Evolutionary conservation across 352 stramenopile genomes (phyloP).

Genomic region (Pythium biforme): DNA sequence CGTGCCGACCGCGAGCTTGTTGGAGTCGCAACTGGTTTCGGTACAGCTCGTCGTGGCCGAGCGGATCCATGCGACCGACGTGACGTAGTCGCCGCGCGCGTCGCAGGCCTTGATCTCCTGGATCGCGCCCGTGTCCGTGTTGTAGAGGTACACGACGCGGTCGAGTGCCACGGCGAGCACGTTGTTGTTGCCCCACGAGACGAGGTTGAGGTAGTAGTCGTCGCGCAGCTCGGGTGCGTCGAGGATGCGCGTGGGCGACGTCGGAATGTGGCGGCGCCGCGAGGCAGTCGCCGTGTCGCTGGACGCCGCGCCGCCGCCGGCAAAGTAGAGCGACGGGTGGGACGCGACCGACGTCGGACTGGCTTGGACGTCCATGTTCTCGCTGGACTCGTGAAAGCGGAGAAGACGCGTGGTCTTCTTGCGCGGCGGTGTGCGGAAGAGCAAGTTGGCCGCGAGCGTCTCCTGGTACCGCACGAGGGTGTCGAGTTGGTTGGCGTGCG

Average conservation of each 20-base stretch:
- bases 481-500: conserved; percentile 28
- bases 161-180: conserved; percentile 93
- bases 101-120: conserved; percentile 74
- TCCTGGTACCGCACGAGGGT: conserved; percentile 35
- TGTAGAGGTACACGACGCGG: conserved; percentile 95
- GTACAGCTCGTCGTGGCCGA: conserved; percentile 37
- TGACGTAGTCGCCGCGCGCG: conserved; percentile 89
- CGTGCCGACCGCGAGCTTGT: conserved; percentile 93
- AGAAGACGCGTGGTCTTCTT: conserved; percentile 24
- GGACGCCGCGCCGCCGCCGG: not conserved
- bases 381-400: conserved; percentile 24
- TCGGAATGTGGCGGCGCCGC: conserved; percentile 32
- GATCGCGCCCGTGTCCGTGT: conserved; percentile 89
- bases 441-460: conserved; percentile 35
- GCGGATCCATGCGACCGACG: conserved; percentile 91
- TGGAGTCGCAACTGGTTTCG: conserved; percentile 10
- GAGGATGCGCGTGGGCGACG: conserved; percentile 80
- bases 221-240: conserved; percentile 96
- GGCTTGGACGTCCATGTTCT: conserved; percentile 3
- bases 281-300: not conserved
- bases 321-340: conserved; percentile 24
- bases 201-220: conserved; percentile 98
- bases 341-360: conserved; percentile 15
- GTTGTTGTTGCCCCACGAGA: conserved; percentile 94
- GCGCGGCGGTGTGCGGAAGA: conserved; percentile 21